Conservation (phyloP, 1,284 basidiomycete genomes). For the Cutaneotrichosporon cutaneum region DNA sequence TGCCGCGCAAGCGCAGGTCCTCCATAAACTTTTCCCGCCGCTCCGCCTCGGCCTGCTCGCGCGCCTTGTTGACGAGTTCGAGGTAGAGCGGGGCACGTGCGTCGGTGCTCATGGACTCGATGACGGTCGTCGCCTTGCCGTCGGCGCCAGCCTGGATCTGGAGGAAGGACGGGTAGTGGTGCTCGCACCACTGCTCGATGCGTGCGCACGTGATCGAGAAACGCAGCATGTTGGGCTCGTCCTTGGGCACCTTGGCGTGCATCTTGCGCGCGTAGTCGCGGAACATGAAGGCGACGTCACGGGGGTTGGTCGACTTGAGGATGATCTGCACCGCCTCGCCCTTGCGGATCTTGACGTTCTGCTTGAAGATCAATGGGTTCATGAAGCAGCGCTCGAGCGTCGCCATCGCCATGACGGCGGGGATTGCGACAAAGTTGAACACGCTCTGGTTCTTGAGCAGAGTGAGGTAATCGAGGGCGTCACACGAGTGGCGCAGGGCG, state of each 20-base stretch:
- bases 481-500: constrained; percentile 78
- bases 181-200: constrained; percentile 91
- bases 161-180: constrained; percentile 83
- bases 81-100: constrained; percentile 55
- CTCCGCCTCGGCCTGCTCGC: constrained; percentile 30
- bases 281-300: constrained; percentile 89
- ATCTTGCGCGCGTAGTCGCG: constrained; percentile 77
- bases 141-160: constrained; percentile 51
- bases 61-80: constrained; percentile 34
- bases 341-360: constrained; percentile 94
- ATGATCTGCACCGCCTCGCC: constrained; percentile 89
- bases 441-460: constrained; percentile 86
- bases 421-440: constrained; percentile 96
- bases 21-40: constrained; percentile 39
- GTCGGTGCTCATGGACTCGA: constrained; percentile 58
- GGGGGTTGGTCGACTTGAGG: constrained; percentile 83
- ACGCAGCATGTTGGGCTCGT: constrained; percentile 83
- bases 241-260: constrained; percentile 71
- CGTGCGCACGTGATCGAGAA: constrained; percentile 76
- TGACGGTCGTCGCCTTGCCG: constrained; percentile 43
- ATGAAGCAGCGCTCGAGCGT: constrained; percentile 89
- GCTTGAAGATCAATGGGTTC: constrained; percentile 84
- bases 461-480: constrained; percentile 85
- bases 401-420: constrained; percentile 94
- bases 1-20: constrained; percentile 24